Percentiles rank a stretch among this genome's conserved stretches.
Conservation (phyloP, 2,329 filamentous ascomycete species). For the Triangularia verruculosa region DNA sequence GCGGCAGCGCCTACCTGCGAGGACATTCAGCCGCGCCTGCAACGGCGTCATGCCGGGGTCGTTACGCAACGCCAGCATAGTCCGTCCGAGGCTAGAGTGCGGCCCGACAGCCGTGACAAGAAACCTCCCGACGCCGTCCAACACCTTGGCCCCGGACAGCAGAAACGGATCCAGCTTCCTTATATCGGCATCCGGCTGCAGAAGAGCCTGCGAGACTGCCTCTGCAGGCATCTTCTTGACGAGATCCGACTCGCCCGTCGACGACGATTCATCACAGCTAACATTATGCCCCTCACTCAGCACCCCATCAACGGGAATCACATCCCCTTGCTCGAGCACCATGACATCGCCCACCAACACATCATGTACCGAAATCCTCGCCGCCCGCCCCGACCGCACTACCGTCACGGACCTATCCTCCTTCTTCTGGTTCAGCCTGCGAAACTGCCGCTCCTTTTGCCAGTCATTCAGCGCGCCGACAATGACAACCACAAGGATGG, state of each 20-base stretch:
- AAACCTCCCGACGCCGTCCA: constrained; percentile 53
- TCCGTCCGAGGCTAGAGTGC: constrained; percentile 53
- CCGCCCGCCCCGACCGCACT: constrained; percentile 62
- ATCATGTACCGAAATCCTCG: constrained; percentile 63
- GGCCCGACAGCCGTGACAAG: constrained; percentile 54
- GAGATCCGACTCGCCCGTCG: constrained; percentile 70
- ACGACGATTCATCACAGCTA: constrained; percentile 70
- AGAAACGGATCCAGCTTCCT: constrained; percentile 62
- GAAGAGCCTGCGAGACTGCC: constrained; percentile 50
- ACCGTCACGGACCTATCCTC: constrained; percentile 64
- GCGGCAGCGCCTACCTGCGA: constrained; percentile 43
- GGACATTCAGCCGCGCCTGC: constrained; percentile 50
- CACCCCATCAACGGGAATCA: constrained; percentile 66
- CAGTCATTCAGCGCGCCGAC: constrained; percentile 65
- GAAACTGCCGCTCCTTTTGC: constrained; percentile 66
- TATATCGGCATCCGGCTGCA: constrained; percentile 37
- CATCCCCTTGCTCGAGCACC: constrained; percentile 65
- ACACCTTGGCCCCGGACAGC: constrained; percentile 54
- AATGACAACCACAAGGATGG: constrained; percentile 61
- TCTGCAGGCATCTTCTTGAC: constrained; percentile 63
- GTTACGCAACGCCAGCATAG: constrained; percentile 53
- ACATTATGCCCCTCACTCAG: constrained; percentile 54
- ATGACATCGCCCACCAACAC: constrained; percentile 68
- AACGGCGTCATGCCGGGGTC: constrained; percentile 52
- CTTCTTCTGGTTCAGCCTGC: constrained; percentile 59